Conservation (phyloP, 2,329 filamentous ascomycete species). For the Ceratocystis harringtonii region DNA sequence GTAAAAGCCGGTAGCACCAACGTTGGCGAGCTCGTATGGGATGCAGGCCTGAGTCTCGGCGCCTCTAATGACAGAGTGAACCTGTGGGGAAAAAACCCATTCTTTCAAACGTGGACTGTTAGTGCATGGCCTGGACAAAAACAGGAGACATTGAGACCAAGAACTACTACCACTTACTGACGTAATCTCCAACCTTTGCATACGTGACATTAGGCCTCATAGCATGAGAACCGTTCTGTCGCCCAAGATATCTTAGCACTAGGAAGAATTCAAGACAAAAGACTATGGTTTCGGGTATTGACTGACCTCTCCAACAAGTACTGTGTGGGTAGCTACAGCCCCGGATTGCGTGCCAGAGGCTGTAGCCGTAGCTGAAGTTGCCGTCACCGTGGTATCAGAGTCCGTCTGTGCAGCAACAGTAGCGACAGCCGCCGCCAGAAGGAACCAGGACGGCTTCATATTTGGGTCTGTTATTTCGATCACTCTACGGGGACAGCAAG, state of each 20-base stretch:
- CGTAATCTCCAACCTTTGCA: slow-evolving; percentile 33
- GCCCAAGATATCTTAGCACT: neutral
- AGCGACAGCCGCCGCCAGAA: neutral
- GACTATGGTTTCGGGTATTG: neutral
- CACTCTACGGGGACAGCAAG: neutral
- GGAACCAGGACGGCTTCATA: neutral
- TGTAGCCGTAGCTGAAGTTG: slow-evolving; percentile 16
- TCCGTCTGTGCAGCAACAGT: neutral
- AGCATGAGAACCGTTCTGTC: slow-evolving; percentile 23
- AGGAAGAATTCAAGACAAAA: neutral
- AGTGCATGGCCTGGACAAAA: neutral
- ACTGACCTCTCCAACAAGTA: slow-evolving; percentile 18
- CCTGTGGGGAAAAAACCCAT: slow-evolving; percentile 47
- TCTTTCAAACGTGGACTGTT: slow-evolving; percentile 22
- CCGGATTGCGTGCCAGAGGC: neutral
- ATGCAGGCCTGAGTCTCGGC: slow-evolving; percentile 47
- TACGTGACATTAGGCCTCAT: slow-evolving; percentile 22
- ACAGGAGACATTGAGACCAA: neutral
- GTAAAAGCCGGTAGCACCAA: slow-evolving; percentile 38
- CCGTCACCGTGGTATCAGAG: neutral
- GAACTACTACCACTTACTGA: slow-evolving; percentile 25
- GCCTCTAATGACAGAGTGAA: slow-evolving; percentile 48
- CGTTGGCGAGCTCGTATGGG: slow-evolving; percentile 40
- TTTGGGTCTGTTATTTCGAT: neutral
- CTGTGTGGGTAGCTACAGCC: slow-evolving; percentile 16